phyloP scores from a whole-genome alignment of 2,329 filamentous ascomycete genomes.

The Epichloe scottii region DNA sequence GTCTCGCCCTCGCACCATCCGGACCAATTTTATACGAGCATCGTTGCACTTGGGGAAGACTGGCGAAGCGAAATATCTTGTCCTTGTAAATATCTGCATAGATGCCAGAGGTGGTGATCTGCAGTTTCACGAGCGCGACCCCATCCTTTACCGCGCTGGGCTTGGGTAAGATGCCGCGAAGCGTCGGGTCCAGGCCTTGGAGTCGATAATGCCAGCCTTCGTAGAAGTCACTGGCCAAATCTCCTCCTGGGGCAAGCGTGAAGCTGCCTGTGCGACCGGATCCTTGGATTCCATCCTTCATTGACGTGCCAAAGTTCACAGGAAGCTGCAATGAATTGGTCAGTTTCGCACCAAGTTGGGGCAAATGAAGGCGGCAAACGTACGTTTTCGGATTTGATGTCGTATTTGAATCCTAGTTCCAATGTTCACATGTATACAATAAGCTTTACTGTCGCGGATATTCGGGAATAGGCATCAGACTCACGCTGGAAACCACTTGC shows the following conservation, averaged over 20 bases:
- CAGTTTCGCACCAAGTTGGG: neutral
- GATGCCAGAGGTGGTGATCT: neutral
- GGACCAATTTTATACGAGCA: neutral
- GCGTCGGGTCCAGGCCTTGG: neutral
- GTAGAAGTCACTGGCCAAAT: neutral
- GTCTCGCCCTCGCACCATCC: neutral
- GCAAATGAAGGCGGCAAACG: neutral
- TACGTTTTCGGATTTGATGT: neutral
- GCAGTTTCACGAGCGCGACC: neutral
- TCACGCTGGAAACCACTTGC: neutral
- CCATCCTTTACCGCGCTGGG: neutral
- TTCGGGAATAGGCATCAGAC: neutral
- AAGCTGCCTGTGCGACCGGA: neutral
- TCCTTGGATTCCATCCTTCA: neutral
- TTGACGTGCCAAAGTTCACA: neutral
- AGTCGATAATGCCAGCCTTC: conserved; percentile 1
- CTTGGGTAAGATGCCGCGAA: neutral
- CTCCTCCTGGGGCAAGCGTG: neutral
- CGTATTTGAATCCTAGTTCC: neutral
- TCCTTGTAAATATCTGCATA: neutral
- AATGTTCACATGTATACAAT: no score
- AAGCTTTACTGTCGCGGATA: no score
- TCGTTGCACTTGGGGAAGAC: neutral
- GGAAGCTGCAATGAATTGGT: neutral
- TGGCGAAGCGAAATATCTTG: neutral